These are phyloP conservation scores for Pythium apleroticum DNA, from an alignment of 352 stramenopile species.

Conservation along the genomic window DNA sequence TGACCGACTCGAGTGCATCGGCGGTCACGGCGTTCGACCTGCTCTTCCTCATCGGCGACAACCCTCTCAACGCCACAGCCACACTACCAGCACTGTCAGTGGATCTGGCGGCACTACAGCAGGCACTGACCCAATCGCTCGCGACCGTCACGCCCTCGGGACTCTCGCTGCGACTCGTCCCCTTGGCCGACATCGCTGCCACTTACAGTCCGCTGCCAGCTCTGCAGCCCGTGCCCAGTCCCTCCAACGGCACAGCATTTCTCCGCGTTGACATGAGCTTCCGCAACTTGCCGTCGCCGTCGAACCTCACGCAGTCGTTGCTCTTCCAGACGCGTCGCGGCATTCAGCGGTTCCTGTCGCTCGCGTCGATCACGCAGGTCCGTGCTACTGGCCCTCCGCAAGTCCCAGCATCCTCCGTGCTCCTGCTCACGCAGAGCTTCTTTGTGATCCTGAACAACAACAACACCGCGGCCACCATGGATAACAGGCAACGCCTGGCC, in stretches of 20 bases:
- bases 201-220: neutral
- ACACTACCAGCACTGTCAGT: neutral
- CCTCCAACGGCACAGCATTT: conserved; percentile 22
- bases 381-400: conserved; percentile 27
- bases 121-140: neutral
- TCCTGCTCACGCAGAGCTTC: conserved; percentile 49
- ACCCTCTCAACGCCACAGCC: conserved; percentile 1
- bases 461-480: conserved; percentile 19
- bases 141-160: neutral
- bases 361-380: conserved; percentile 31
- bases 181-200: neutral
- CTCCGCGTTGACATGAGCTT: conserved; percentile 43
- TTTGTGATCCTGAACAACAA: conserved; percentile 30
- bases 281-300: conserved; percentile 38
- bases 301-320: conserved; percentile 36
- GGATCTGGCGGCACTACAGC: conserved; percentile 5
- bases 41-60: conserved; percentile 24
- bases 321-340: conserved; percentile 52
- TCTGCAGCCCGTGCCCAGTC: neutral
- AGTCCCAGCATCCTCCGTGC: conserved; percentile 27
- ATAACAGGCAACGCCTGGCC: conserved; percentile 31
- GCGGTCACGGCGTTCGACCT: conserved; percentile 12
- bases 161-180: neutral
- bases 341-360: conserved; percentile 39
- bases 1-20: neutral